Base-by-base conservation (phyloP, 768 basidiomycete genomes). In the Psilocybe tampanensis region DNA sequence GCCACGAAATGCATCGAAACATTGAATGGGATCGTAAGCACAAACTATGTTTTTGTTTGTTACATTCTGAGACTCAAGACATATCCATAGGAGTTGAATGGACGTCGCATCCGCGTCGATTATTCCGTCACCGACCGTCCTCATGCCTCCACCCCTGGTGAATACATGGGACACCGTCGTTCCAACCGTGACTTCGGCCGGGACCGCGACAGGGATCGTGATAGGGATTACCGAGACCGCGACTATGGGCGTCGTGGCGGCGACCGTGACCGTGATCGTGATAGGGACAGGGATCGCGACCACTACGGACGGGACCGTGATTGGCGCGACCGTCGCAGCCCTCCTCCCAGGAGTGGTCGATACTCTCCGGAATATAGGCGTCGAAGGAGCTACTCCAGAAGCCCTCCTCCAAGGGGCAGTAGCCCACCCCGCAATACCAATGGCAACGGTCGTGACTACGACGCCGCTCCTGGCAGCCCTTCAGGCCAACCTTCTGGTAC, bases 71-170 rank as follows among this genome's bases (percentile, higher is more conserved):
- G 55, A 7, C 8, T 54, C 26, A 23, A 21, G 56, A 47, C 51
- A 33, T 54, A 21, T n/a, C 58, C 43, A n/a, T 45, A 95, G 94
- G 94, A 95, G 64, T 80, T 99, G 52, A 96, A 98, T 65, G 96
- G 95, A 22, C 92, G 96, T 59, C 86, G 91, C 53, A 95, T 99
- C 64, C 92, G 96, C 55, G 97, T 99, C 33, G 96, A 98, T 69
- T 99, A 91, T 70, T 97, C 94, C 0, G 91, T 96, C 47, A 99
- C 96, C 9, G 87, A 90, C 60, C 86, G 92, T 44, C 93, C 96
- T 22, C 96, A 99, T 73, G 88, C 91, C 13, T 94, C 97, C 8
- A 99, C 96, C 9, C 96, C 96, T 3, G 96, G 96, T 59, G 93
- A 97, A 76, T 99, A 98, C 72, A 96, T 96, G 92, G 94, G 96